Evolutionary conservation across 345 rosid genomes (phyloP).

Genomic region (Trapa bicornis): DNA sequence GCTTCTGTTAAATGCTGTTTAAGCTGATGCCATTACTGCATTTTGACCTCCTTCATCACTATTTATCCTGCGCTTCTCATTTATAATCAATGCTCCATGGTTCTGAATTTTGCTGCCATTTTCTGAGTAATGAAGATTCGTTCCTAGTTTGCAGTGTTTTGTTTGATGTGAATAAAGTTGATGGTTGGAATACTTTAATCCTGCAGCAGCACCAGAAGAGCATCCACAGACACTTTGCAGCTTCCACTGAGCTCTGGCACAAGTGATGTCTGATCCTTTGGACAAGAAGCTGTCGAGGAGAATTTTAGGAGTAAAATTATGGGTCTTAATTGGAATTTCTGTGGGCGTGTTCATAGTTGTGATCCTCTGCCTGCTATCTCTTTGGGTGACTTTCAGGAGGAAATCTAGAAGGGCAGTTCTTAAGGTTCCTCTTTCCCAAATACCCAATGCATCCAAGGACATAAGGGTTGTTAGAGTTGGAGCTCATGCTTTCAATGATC

Average conservation of each 20-base stretch:
- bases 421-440: conserved; percentile 42
- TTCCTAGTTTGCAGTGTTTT: not conserved
- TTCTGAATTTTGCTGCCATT: too few relatives aligned
- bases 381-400: conserved; percentile 57
- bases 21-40: too few relatives aligned
- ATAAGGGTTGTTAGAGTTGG: conserved; percentile 71
- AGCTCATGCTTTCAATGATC: conserved; percentile 30
- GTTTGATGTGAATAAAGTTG: not conserved
- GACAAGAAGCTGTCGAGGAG: conserved; percentile 59
- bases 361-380: conserved; percentile 65
- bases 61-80: too few relatives aligned
- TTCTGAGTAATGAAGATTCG: too few relatives aligned
- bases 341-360: conserved; percentile 66
- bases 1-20: too few relatives aligned
- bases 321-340: conserved; percentile 71
- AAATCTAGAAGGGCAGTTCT: conserved; percentile 43
- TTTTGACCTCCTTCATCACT: too few relatives aligned
- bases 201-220: conserved; percentile 1
- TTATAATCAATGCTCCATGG: too few relatives aligned
- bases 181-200: not conserved
- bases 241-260: not conserved
- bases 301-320: conserved; percentile 65
- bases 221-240: too few relatives aligned
- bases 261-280: conserved; percentile 51
- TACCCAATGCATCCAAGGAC: conserved; percentile 75